phyloP scores from a whole-genome alignment of 306 rosid species.

The Cicer arietinum region DNA sequence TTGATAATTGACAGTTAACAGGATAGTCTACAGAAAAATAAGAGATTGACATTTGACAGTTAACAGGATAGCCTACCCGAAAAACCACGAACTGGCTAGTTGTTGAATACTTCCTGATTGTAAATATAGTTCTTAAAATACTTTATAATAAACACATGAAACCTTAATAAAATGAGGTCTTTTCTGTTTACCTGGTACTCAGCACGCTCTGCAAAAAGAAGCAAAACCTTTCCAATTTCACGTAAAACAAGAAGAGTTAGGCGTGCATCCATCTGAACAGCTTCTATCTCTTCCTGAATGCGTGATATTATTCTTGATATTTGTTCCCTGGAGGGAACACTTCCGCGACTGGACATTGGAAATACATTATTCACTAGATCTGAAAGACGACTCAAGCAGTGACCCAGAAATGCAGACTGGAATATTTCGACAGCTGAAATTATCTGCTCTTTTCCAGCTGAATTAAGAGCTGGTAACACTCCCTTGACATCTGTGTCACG shows the following conservation, averaged over 20 bases:
- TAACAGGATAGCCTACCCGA: conserved; percentile 13
- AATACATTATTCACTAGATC: conserved; percentile 92
- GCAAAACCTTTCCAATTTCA: conserved; percentile 95
- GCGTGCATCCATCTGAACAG: conserved; percentile 92
- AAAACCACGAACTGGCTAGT: conserved; percentile 22
- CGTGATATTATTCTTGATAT: conserved; percentile 80
- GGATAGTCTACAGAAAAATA: background rate
- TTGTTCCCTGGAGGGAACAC: conserved; percentile 93
- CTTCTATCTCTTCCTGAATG: conserved; percentile 93
- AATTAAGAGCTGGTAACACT: conserved; percentile 85
- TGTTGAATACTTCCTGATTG: conserved; percentile 24
- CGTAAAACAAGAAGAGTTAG: conserved; percentile 95
- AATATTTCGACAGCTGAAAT: conserved; percentile 86
- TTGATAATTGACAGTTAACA: background rate
- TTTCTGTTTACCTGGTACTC: conserved; percentile 77
- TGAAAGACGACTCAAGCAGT: conserved; percentile 90
- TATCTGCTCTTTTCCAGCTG: conserved; percentile 80
- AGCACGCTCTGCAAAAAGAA: conserved; percentile 79
- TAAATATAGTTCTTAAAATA: conserved; percentile 21
- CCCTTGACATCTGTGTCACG: conserved; percentile 95
- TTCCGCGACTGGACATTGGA: conserved; percentile 94
- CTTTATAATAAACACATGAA: conserved; percentile 5
- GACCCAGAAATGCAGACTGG: conserved; percentile 90
- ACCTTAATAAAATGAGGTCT: conserved; percentile 19
- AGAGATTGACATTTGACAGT: background rate